Evolutionary conservation across 148 eudicot species (phyloP).

Genomic region (Amaranthus hypochondriacus): DNA sequence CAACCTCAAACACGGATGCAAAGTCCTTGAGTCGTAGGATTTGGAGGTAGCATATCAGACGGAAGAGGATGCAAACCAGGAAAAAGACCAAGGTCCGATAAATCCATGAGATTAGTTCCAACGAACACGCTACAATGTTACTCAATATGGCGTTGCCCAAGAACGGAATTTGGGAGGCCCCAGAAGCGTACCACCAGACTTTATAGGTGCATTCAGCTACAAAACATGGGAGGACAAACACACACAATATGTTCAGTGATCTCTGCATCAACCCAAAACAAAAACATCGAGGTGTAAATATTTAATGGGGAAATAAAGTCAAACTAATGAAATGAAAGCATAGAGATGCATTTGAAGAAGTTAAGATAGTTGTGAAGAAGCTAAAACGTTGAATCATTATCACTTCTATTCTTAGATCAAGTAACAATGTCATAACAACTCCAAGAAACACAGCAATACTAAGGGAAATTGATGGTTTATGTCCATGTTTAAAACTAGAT

Average conservation of each 20-base stretch:
- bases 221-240: conserved; percentile 77
- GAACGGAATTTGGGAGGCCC: conserved; percentile 70
- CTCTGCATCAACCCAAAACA: conserved; percentile 47
- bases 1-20: conserved; percentile 61
- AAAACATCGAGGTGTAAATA: neutral
- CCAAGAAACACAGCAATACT: neutral
- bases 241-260: conserved; percentile 61
- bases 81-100: conserved; percentile 80
- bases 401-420: neutral
- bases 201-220: conserved; percentile 64
- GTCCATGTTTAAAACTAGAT: too few relatives aligned
- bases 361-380: too few relatives aligned
- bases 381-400: neutral
- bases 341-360: too few relatives aligned
- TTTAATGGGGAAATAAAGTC: too few relatives aligned
- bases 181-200: conserved; percentile 92
- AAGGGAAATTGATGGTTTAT: too few relatives aligned
- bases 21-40: conserved; percentile 78
- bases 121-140: conserved; percentile 54
- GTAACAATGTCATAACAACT: neutral
- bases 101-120: conserved; percentile 82
- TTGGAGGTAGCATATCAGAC: conserved; percentile 85
- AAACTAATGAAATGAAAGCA: too few relatives aligned
- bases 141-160: conserved; percentile 59
- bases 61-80: conserved; percentile 85